Base-by-base conservation (phyloP, 2,329 filamentous ascomycete species). In the Aspergillus alliaceus region DNA sequence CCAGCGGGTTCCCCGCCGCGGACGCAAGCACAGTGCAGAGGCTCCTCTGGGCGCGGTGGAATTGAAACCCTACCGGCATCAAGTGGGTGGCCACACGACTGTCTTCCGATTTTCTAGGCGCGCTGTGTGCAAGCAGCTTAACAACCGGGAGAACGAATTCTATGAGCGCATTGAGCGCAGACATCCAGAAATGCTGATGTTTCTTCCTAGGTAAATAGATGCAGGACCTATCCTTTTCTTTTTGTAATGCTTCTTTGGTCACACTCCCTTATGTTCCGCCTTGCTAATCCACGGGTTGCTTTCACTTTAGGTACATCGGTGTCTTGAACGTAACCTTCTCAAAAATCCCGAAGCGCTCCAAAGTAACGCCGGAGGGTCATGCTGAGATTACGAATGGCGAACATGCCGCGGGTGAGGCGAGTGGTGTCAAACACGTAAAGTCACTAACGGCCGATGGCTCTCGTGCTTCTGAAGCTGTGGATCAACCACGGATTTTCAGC, bases 101-200 rank as follows among this genome's bases (percentile, higher is more conserved):
- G 84, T 99, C 34, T 99, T 96, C 84, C 89, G 93, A 40, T 98
- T 99, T 72, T 98, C 95, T 18, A 88, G 91, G 64, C 86, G 93
- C 67, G 95, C 95, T 55, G 93, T 99, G 11, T 99, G 95, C 82
- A 99, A 99, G 77, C 92, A 97, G 77, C 84, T 99, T 69, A 99
- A 96, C 75, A 99, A 96, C 73, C 86, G 93, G 69, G 95, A 99
- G 72, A 99, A 99, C 75, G 91, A 96, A 76, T 99, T 99, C 72
- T 99, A 99, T 75, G 95, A 99, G 76, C 95, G 89, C 54, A 91
- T 98, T 67, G 95, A 99, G 79, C 87, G 86, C 68, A 86, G 91
- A 64, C 93, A 99, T 75, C 90, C 92, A 62, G 90, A 96, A 70
- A 82, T 99, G 68, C 79, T 99, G 58, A 86, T 90, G 40, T 99